Evolutionary conservation across 2,329 filamentous ascomycete genomes (phyloP), one percentile per base, ranked within the genome.

Genomic region (Fusarium sp.): DNA sequence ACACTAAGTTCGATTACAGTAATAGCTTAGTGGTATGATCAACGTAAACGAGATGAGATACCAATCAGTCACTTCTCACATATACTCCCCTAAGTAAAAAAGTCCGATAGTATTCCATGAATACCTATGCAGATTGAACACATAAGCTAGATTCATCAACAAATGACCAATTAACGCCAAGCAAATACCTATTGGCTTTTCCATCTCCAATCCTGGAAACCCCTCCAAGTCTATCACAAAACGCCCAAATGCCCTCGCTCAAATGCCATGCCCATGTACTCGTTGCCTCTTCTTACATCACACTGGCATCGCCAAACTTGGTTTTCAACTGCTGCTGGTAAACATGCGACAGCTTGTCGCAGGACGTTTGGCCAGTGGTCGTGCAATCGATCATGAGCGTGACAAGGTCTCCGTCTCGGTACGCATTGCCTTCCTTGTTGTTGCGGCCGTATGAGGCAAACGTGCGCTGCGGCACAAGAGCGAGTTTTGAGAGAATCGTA

Each of bases 401-500:
- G 1, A 96, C 85, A 59, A 98, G 90, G 75, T 98, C 94, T 32
- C 94, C 95, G 10, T 94, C 88, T 75, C 90, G 87, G 78, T 94
- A 98, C 47, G 87, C 83, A 17, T 87, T 87, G 52, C 90, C 90
- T 59, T 83, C 78, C 22, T 81, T 79, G 41, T 81, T 79, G 41
- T 77, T 76, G 51, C 80, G 80, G 64, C 85, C 89, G 79, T 97
- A 98, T 0, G 92, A 87, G 75, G 97, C 97, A 77, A 99, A 82
- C 33, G 86, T 84, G 51, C 90, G 87, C 79, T 99, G 96, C 4
- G 95, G 94, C n/a, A 99, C 85, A 22, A 99, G 84, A 2, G 92
- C 94, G 65, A 98, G 82, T 76, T 94, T 96, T 37, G 95, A 93
- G 13, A 99, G 87, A 44, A 99, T 91, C 0, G 96, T 99, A 27